A percentile compares a stretch with the other conserved stretches of the same genome.
Evolutionary conservation across 805 yeast genomes (phyloP).

Genomic region (Yarrowia osloensis): DNA sequence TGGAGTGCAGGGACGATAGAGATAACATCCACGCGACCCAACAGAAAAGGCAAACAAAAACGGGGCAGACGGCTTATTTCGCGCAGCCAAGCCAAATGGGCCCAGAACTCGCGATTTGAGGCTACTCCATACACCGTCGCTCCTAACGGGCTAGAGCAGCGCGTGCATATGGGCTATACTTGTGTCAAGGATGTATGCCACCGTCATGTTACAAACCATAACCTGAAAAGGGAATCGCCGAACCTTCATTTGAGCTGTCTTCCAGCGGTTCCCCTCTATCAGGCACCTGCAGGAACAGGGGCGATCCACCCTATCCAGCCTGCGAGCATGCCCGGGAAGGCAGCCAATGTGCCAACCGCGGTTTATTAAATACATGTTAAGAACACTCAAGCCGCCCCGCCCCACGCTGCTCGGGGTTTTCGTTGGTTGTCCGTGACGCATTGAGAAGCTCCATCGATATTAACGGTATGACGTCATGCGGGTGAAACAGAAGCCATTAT

Average conservation of each 20-base stretch:
- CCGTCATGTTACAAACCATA: slow-evolving; percentile 7
- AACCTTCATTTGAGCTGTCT: background rate
- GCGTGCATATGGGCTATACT: background rate
- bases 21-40: background rate
- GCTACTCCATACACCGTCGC: background rate
- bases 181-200: background rate
- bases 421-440: background rate
- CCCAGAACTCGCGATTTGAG: background rate
- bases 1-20: background rate
- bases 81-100: background rate
- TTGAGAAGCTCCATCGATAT: background rate
- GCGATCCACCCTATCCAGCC: background rate
- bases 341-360: background rate
- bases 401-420: background rate
- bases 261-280: slow-evolving; percentile 5
- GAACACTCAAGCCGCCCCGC: background rate
- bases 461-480: slow-evolving; percentile 19
- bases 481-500: background rate
- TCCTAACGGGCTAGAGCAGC: background rate
- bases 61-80: background rate
- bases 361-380: background rate
- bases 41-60: background rate
- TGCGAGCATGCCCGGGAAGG: background rate
- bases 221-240: background rate
- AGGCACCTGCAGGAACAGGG: slow-evolving; percentile 25